Base-by-base conservation (phyloP, 371 early-diverging fungal genomes). In the Circinella minor region DNA sequence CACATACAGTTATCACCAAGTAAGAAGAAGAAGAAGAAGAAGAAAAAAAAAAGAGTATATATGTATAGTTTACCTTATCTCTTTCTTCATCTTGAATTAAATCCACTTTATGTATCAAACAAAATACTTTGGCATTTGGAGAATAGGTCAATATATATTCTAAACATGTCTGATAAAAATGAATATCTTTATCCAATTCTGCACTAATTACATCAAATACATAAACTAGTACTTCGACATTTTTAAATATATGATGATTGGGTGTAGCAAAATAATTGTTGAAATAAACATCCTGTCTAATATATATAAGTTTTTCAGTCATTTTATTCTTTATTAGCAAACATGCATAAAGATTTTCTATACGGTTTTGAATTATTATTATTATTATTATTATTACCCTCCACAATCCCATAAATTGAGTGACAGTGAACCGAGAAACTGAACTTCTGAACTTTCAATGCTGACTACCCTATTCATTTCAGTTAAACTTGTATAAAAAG, bases 91-190 rank as follows among this genome's bases (percentile, higher is more conserved):
- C 90, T 65, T 81, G 90, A n/a, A 95, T 89, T 64, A 95, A 81
- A 85, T 96, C 97, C 93, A 96, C 94, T 74, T 96, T 96, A 80
- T 96, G 97, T 39, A 96, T 87, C 55, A 96, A 81, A 69, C 94
- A 93, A 74, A 95, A 96, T 39, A 96, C 89, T 70, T 92, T 90
- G 63, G 96, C 96, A 63, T 94, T 92, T 55, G 86, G 87, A 15
- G 93, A 93, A 72, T 90, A 88, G 36, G 81, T 74, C 73, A 84
- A 63, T 62, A 96, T 89, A 36, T 91, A 91, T 38, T 93, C 90
- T 20, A 96, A 76, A 67, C 92, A 93, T 47, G 87, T 86, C 71
- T 94, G 91, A 69, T 93, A 96, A 76, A 94, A 92, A 60, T 87
- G 81, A 81, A 95, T 84, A 72, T 96, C 96, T 78, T 91, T 90